phyloP scores from a whole-genome alignment of 2,329 filamentous ascomycete genomes.

The Colletotrichum sp. region DNA sequence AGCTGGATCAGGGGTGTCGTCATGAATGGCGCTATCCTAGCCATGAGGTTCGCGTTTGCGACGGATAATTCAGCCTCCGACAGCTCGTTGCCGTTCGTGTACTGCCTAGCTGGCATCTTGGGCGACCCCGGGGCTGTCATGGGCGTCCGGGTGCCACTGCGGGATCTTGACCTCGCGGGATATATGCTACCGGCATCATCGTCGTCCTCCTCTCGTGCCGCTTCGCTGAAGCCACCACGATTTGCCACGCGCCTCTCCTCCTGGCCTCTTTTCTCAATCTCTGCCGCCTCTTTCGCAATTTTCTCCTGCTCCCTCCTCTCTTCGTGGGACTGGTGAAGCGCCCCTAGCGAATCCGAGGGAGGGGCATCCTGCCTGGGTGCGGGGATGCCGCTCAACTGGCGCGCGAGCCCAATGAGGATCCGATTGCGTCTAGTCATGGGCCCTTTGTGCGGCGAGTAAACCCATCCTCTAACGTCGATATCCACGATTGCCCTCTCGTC shows the following conservation, averaged over 20 bases:
- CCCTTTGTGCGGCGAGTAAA: constrained; percentile 85
- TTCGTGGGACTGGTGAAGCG: constrained; percentile 48
- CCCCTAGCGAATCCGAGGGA: constrained; percentile 24
- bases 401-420: constrained; percentile 83
- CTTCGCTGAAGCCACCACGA: constrained; percentile 77
- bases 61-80: constrained; percentile 75
- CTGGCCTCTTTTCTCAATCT: constrained; percentile 75
- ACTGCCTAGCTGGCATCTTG: constrained; percentile 40
- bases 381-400: constrained; percentile 86
- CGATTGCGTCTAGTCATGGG: constrained; percentile 88
- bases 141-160: constrained; percentile 39
- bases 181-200: constrained; percentile 37
- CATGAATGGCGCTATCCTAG: constrained; percentile 86
- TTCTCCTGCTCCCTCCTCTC: constrained; percentile 63
- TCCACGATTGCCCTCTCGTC: constrained; percentile 88
- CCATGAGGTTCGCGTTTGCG: constrained; percentile 88
- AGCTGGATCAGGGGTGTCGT: constrained; percentile 79
- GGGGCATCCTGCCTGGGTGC: constrained; percentile 55
- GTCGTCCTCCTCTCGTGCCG: constrained; percentile 53
- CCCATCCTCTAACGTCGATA: constrained; percentile 94
- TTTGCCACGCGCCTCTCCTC: constrained; percentile 74
- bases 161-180: constrained; percentile 26
- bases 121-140: constrained; percentile 50
- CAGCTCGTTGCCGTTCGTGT: constrained; percentile 61
- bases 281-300: constrained; percentile 76